Conservation (phyloP, 768 basidiomycete species). For the Leccinum sublutescens region DNA sequence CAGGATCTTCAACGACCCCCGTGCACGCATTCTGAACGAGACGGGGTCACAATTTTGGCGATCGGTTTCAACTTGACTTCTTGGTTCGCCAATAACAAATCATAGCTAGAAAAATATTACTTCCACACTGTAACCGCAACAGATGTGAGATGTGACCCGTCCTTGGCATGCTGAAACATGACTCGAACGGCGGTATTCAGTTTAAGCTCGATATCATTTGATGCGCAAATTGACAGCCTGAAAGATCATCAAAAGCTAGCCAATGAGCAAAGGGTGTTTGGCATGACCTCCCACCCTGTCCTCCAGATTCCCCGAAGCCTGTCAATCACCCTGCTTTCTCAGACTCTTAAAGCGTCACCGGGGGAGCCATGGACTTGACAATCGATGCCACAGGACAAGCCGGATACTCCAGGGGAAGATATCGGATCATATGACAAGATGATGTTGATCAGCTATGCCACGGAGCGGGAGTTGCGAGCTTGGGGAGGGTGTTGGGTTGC, state of each 20-base stretch:
- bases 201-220: not conserved
- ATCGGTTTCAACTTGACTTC: slow-evolving; percentile 11
- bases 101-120: not conserved
- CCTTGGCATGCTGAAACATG: not conserved
- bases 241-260: not conserved
- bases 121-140: not conserved
- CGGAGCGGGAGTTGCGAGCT: too few species aligned
- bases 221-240: not conserved
- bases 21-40: not conserved
- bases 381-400: too few species aligned
- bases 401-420: too few species aligned
- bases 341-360: too few species aligned
- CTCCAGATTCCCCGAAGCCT: too few species aligned
- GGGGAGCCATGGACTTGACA: too few species aligned
- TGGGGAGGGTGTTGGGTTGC: too few species aligned
- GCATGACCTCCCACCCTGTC: not conserved
- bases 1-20: not conserved
- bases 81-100: not conserved
- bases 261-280: not conserved
- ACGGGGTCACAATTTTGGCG: not conserved
- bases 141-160: not conserved
- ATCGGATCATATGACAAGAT: too few species aligned
- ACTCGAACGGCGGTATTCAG: not conserved
- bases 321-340: too few species aligned
- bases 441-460: too few species aligned